Conservation (phyloP, 2,329 filamentous ascomycete genomes). For the Dryadomyces quercus-mongolicae region DNA sequence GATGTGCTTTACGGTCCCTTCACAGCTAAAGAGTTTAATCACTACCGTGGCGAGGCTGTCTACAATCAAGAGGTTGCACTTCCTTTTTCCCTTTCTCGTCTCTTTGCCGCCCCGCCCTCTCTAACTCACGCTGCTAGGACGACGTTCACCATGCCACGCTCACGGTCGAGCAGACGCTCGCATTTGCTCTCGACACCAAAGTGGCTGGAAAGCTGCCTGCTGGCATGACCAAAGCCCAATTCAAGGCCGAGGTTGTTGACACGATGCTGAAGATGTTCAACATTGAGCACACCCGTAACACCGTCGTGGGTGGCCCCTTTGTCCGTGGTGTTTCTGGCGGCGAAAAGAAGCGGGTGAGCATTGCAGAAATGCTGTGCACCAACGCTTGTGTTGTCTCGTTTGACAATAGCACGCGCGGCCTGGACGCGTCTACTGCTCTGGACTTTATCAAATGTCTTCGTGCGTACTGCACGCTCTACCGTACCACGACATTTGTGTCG, state of each 20-base stretch:
- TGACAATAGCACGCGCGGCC: slow-evolving; percentile 53
- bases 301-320: slow-evolving; percentile 72
- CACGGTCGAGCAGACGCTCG: slow-evolving; percentile 77
- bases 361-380: slow-evolving; percentile 73
- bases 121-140: slow-evolving; percentile 28
- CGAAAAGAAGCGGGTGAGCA: slow-evolving; percentile 69
- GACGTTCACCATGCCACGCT: slow-evolving; percentile 77
- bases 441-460: slow-evolving; percentile 52
- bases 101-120: no score
- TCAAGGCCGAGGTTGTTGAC: slow-evolving; percentile 64
- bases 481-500: slow-evolving; percentile 74
- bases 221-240: slow-evolving; percentile 54
- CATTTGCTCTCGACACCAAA: slow-evolving; percentile 76
- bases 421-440: slow-evolving; percentile 43
- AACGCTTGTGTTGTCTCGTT: slow-evolving; percentile 59
- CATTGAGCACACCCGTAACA: slow-evolving; percentile 78
- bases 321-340: slow-evolving; percentile 70
- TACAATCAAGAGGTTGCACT: slow-evolving; percentile 57
- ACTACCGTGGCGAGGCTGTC: slow-evolving; percentile 69
- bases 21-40: slow-evolving; percentile 56
- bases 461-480: slow-evolving; percentile 72
- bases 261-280: slow-evolving; percentile 85
- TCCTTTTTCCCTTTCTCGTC: no score
- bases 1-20: slow-evolving; percentile 71
- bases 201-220: slow-evolving; percentile 68